Evolutionary conservation across 2,329 filamentous ascomycete species (phyloP), one percentile per base, ranked within the genome.

Genomic region (Sphaceloma murrayae): DNA sequence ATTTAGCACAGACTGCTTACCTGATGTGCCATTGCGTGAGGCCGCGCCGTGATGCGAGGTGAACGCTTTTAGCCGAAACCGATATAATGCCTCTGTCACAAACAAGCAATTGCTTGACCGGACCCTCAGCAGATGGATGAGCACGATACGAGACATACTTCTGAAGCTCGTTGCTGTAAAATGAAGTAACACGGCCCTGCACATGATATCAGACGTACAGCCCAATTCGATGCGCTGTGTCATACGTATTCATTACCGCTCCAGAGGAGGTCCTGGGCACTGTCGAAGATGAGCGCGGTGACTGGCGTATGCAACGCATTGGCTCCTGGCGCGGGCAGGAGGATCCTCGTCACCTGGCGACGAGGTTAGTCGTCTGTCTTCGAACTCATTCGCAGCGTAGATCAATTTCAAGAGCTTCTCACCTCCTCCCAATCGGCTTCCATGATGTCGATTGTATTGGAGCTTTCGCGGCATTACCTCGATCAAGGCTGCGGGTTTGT

Each of bases 71-170:
- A 26, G 81, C 72, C 3, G 88, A 86, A 40, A 98, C 65, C n/a
- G 80, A 83, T 43, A 98, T 75, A 31, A 98, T 77, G 14, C 93
- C 91, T 59, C 82, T 85, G 51, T 95, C 86, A 59, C 89, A 89
- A 60, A 95, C 84, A 21, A 96, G 72, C 33, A 98, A 77, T 59
- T 96, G 89, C 51, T 84, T 82, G 30, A 98, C 82, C 2, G 80
- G 70, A 17, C 87, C 86, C 62, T 94, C 85, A 11, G 52, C 51
- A 5, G 55, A 52, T 8, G 56, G 68, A 61, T 94, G 87, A 31
- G 82, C 85, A 59, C 82, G 81, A 63, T 91, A 89, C 27, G 89
- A 93, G 3, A 88, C 94, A 62, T 98, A 95, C 58, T 78, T 76
- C 57, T 89, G 82, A 36, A 96, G 73, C 49, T 94, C 85, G 43